Evolutionary conservation across 2,329 filamentous ascomycete genomes (phyloP).

Genomic region (Microsporum audouinii): DNA sequence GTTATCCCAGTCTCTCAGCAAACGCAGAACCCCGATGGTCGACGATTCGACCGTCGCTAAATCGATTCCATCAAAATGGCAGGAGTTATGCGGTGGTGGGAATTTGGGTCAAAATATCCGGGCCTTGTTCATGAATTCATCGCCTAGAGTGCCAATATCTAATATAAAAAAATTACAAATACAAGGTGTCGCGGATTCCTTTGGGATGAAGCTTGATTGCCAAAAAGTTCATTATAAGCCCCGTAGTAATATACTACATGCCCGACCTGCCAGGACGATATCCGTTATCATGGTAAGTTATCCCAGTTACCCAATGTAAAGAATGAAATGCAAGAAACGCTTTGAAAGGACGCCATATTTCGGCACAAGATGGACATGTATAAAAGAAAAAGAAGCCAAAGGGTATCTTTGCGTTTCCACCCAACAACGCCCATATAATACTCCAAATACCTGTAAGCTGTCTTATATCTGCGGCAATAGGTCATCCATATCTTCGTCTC

Average conservation of each 20-base stretch:
- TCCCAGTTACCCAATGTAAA: neutral
- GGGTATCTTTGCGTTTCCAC: neutral
- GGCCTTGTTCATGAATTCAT: neutral
- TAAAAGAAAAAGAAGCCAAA: neutral
- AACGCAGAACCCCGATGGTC: slow-evolving; percentile 72
- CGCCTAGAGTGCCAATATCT: slow-evolving; percentile 7
- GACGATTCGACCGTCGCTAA: slow-evolving; percentile 47
- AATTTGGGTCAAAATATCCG: slow-evolving; percentile 4
- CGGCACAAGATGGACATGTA: neutral
- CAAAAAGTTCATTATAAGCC: slow-evolving; percentile 37
- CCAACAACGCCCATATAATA: neutral
- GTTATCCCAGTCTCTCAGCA: slow-evolving; percentile 74
- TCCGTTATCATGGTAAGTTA: neutral
- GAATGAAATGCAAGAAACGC: neutral
- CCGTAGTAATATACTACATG: neutral
- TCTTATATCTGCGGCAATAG: slow-evolving; percentile 1
- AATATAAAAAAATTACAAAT: slow-evolving; percentile 26
- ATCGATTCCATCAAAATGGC: slow-evolving; percentile 5
- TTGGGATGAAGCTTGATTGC: slow-evolving; percentile 84
- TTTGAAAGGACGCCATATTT: neutral
- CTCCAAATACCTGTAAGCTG: neutral
- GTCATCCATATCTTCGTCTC: slow-evolving; percentile 5
- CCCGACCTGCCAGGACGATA: neutral
- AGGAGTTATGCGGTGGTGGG: slow-evolving; percentile 3
- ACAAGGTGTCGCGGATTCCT: slow-evolving; percentile 87